phyloP scores from a whole-genome alignment of 495 filamentous ascomycete species.

The Aspergillus conjunctus region DNA sequence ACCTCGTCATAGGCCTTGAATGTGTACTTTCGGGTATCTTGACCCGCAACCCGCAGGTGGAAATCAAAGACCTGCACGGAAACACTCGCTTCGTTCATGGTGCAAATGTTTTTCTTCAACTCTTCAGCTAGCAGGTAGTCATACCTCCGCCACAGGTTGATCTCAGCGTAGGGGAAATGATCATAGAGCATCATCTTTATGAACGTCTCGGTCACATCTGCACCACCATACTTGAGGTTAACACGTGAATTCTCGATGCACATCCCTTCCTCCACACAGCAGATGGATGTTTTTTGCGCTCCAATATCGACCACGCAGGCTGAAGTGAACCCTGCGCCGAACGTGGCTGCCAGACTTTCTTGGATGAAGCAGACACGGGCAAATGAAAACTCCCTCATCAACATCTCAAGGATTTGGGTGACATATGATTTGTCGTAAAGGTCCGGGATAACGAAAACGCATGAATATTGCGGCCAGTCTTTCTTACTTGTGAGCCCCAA shows the following conservation, averaged over 20 bases:
- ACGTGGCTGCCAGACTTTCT: slow-evolving; percentile 90
- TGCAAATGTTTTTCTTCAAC: slow-evolving; percentile 86
- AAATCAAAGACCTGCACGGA: slow-evolving; percentile 81
- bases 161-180: slow-evolving; percentile 89
- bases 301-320: slow-evolving; percentile 96
- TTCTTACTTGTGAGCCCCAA: slow-evolving; percentile 74
- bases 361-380: slow-evolving; percentile 89
- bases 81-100: slow-evolving; percentile 81
- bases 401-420: slow-evolving; percentile 75
- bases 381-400: slow-evolving; percentile 87
- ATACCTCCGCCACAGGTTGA: slow-evolving; percentile 86
- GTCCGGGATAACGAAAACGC: slow-evolving; percentile 93
- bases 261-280: slow-evolving; percentile 96
- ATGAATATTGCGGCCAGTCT: slow-evolving; percentile 87
- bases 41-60: slow-evolving; percentile 81
- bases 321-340: slow-evolving; percentile 90
- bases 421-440: slow-evolving; percentile 94
- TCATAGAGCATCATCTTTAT: slow-evolving; percentile 96
- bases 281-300: slow-evolving; percentile 96
- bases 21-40: slow-evolving; percentile 84
- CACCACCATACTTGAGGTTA: slow-evolving; percentile 91
- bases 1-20: slow-evolving; percentile 97
- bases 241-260: slow-evolving; percentile 88
- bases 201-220: slow-evolving; percentile 91
- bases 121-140: slow-evolving; percentile 95